Evolutionary conservation across 441 rosid genomes (phyloP).

Genomic region (Brassica balearica): DNA sequence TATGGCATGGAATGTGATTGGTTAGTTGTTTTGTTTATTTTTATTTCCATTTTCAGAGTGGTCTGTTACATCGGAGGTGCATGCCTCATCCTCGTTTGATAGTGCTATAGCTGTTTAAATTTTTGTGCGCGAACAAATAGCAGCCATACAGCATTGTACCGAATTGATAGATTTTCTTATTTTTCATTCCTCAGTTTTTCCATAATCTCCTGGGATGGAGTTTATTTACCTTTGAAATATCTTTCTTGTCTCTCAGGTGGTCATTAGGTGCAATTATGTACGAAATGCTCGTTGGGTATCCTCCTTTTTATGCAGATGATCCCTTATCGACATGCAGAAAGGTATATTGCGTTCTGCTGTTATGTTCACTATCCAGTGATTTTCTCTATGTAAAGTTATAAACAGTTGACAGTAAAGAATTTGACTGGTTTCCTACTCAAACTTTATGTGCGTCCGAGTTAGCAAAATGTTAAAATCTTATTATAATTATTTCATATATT

Average conservation of each 20-base stretch:
- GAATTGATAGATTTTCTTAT: conserved; percentile 6
- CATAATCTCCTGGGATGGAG: conserved; percentile 1
- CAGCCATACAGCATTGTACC: conserved; percentile 11
- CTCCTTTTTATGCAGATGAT: conserved; percentile 97
- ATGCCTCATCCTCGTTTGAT: conserved; percentile 7
- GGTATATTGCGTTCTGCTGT: conserved; percentile 51
- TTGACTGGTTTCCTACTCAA: conserved; percentile 8
- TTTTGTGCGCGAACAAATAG: conserved; percentile 14
- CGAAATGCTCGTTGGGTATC: conserved; percentile 98
- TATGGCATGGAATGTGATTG: conserved; percentile 99
- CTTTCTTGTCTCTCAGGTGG: conserved; percentile 68
- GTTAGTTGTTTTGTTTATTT: conserved; percentile 54
- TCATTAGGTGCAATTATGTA: conserved; percentile 98
- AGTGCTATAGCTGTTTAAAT: conserved; percentile 1
- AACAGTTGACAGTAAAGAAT: conserved; percentile 20
- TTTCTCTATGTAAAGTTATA: background rate
- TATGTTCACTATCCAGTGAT: conserved; percentile 23
- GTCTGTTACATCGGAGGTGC: background rate
- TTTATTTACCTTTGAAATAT: conserved; percentile 9
- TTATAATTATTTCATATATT: background rate
- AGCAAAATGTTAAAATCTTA: conserved; percentile 14
- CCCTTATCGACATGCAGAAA: conserved; percentile 92
- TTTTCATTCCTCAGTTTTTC: background rate
- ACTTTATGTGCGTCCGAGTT: background rate
- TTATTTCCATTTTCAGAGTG: conserved; percentile 10